Evolutionary conservation across 768 basidiomycete species (phyloP).

Genomic region (Galerina marginata): DNA sequence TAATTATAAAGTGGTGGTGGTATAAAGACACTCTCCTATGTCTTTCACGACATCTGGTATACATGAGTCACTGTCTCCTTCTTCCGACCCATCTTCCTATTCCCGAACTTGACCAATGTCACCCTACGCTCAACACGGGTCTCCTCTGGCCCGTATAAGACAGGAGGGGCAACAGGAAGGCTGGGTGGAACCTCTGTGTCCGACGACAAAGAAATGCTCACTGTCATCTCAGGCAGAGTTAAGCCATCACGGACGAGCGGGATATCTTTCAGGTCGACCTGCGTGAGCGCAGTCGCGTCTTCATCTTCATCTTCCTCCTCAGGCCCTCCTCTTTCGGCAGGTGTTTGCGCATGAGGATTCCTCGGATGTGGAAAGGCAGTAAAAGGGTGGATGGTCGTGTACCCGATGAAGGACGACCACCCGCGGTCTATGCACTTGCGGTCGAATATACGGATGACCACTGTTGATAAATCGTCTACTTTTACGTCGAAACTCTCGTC

Average conservation of each 20-base stretch:
- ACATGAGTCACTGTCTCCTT: conserved; percentile 22
- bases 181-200: conserved; percentile 13
- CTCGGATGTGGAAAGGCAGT: conserved; percentile 17
- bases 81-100: conserved; percentile 21
- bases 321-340: not conserved
- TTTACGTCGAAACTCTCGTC: conserved; percentile 27
- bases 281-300: not conserved
- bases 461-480: conserved; percentile 22
- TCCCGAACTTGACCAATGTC: conserved; percentile 19
- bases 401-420: conserved; percentile 29
- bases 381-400: conserved; percentile 26
- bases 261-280: conserved; percentile 12
- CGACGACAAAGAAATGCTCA: conserved; percentile 20
- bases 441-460: conserved; percentile 29
- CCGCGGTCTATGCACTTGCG: conserved; percentile 25
- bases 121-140: conserved; percentile 17
- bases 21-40: not conserved
- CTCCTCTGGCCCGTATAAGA: not conserved
- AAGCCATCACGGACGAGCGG: conserved; percentile 19
- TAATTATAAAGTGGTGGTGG: not conserved
- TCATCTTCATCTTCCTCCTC: not conserved
- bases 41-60: conserved; percentile 16
- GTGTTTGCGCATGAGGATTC: not conserved
- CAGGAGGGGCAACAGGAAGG: conserved; percentile 8
- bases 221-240: conserved; percentile 17